A percentile compares a stretch with the other conserved stretches of the same genome.
Conservation (phyloP, 192 early-diverging fungal species). For the Lobulomyces angularis region DNA sequence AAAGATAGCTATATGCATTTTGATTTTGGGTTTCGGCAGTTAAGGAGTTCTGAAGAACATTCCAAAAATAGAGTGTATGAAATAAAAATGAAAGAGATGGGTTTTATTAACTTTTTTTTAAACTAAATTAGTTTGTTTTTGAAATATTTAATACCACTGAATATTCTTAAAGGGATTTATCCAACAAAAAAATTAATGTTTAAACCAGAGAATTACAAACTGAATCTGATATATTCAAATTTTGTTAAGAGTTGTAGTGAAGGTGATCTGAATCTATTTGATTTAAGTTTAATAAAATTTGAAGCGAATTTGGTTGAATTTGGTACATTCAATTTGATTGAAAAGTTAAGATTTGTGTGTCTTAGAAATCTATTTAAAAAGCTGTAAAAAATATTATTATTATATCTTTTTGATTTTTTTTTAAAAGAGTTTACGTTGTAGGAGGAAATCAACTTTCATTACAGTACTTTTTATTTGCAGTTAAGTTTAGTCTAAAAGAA, state of each 20-base stretch:
- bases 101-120: neutral
- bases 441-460: too few relatives aligned
- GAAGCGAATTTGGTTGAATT: conserved; percentile 48
- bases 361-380: conserved; percentile 66
- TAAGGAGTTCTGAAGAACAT: neutral
- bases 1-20: conserved; percentile 25
- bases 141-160: too few relatives aligned
- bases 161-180: too few relatives aligned
- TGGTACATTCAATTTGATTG: conserved; percentile 73
- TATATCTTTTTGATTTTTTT: too few relatives aligned
- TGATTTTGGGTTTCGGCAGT: neutral
- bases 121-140: neutral
- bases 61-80: neutral
- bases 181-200: too few relatives aligned
- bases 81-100: neutral
- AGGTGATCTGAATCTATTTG: conserved; percentile 69
- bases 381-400: conserved; percentile 41
- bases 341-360: conserved; percentile 56
- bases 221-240: conserved; percentile 46
- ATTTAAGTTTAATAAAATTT: conserved; percentile 37
- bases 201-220: too few relatives aligned
- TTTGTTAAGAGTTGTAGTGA: conserved; percentile 51
- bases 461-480: too few relatives aligned
- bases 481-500: too few relatives aligned
- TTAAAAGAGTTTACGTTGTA: too few relatives aligned